Conservation (phyloP, 805 yeast genomes). For the Cyberlindnera xishuangbannaensis region DNA sequence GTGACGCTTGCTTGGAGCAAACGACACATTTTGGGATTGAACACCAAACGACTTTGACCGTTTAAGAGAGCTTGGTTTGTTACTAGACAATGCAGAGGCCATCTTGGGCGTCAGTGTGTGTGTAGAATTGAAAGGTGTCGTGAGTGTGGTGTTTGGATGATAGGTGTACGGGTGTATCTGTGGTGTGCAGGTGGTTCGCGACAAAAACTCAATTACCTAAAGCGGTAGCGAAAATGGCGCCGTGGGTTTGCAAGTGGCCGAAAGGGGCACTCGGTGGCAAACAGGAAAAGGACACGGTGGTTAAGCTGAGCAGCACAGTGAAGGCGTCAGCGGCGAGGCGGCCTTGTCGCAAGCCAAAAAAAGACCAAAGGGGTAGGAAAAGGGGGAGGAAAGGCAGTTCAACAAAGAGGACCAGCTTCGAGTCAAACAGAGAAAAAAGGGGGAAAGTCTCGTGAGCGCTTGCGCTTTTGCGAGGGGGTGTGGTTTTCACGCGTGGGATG, state of each 20-base stretch:
- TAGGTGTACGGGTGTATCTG: neutral
- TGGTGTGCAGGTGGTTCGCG: conserved; percentile 1
- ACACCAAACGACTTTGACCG: conserved; percentile 19
- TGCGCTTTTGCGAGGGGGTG: neutral
- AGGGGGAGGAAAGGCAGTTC: conserved; percentile 1
- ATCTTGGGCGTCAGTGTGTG: too few species aligned
- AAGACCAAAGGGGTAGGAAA: too few species aligned
- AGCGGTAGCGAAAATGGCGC: conserved; percentile 1
- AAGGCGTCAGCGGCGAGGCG: conserved; percentile 24
- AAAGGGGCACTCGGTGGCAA: conserved; percentile 3
- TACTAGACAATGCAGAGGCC: conserved; percentile 6
- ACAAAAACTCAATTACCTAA: conserved; percentile 3
- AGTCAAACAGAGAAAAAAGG: too few species aligned
- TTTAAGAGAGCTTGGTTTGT: conserved; percentile 12
- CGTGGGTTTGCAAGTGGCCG: neutral
- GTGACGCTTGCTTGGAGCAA: conserved; percentile 20
- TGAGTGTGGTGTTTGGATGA: conserved; percentile 6
- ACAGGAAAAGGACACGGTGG: conserved; percentile 13
- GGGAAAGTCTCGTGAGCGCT: too few species aligned
- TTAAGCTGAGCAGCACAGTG: conserved; percentile 27
- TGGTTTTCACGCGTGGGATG: neutral
- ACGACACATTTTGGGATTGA: conserved; percentile 11
- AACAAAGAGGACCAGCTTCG: conserved; percentile 4
- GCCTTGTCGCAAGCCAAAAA: too few species aligned
- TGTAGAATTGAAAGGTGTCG: neutral